Evolutionary conservation across 108 stramenopile species (phyloP).

Genomic region (Fragilaria radians): DNA sequence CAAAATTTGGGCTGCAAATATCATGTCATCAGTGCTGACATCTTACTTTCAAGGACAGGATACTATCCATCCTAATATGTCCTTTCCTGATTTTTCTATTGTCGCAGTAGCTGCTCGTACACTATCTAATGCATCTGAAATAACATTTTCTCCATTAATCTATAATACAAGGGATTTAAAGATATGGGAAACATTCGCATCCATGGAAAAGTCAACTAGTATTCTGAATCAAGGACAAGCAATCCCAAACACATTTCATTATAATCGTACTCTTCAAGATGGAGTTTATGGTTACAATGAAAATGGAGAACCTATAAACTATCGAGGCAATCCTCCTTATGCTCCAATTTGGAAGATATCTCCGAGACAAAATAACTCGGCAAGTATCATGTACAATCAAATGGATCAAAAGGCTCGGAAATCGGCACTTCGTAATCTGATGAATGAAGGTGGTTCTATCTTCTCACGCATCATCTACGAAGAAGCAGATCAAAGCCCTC

Average conservation of each 20-base stretch:
- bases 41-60: not conserved
- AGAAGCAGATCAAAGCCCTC: not conserved
- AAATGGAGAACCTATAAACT: not conserved
- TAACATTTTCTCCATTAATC: not conserved
- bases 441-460: not conserved
- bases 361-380: not conserved
- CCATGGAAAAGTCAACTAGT: no score
- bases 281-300: not conserved
- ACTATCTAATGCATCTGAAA: not conserved
- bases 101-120: not conserved
- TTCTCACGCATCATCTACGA: not conserved
- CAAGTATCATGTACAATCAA: conserved; percentile 8
- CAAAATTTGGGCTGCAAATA: not conserved
- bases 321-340: not conserved
- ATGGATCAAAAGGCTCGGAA: not conserved
- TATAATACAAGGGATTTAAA: not conserved
- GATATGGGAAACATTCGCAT: not conserved
- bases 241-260: not conserved
- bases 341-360: conserved; percentile 11
- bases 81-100: not conserved
- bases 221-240: not conserved
- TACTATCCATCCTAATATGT: not conserved
- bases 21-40: not conserved
- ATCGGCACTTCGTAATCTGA: not conserved
- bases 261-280: not conserved